These are phyloP conservation scores for Fusarium chaquense DNA, from an alignment of 2,329 filamentous ascomycete species.

Conservation along the genomic window DNA sequence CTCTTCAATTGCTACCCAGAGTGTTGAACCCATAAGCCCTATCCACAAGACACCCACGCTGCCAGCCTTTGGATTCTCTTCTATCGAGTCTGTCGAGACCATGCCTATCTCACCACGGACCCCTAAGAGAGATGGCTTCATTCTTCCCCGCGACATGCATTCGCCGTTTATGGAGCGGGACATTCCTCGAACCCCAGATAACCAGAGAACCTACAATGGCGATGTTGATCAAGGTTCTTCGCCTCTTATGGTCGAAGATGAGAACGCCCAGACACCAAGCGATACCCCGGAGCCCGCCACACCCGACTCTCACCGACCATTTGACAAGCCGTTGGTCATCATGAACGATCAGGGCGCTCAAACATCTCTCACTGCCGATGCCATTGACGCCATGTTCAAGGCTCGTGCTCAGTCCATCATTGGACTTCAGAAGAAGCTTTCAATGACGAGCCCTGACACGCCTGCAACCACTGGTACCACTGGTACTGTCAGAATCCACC, in stretches of 20 bases:
- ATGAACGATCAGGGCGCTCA: slow-evolving; percentile 81
- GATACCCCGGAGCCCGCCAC: slow-evolving; percentile 58
- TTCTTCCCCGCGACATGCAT: slow-evolving; percentile 63
- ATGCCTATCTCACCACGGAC: slow-evolving; percentile 62
- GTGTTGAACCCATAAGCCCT: slow-evolving; percentile 56
- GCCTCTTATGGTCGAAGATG: slow-evolving; percentile 73
- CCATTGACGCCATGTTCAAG: slow-evolving; percentile 81
- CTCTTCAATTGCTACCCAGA: slow-evolving; percentile 54
- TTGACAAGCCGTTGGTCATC: slow-evolving; percentile 59
- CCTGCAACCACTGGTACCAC: slow-evolving; percentile 54
- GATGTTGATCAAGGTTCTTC: slow-evolving; percentile 57
- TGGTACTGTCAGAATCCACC: slow-evolving; percentile 59
- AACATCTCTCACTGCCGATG: slow-evolving; percentile 83
- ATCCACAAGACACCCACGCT: slow-evolving; percentile 38
- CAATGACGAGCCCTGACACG: slow-evolving; percentile 51
- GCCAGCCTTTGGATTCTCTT: slow-evolving; percentile 58
- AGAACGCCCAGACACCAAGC: slow-evolving; percentile 67
- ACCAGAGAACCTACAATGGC: slow-evolving; percentile 57
- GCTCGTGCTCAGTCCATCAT: slow-evolving; percentile 48
- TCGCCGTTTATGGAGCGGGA: slow-evolving; percentile 48
- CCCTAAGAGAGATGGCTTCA: slow-evolving; percentile 67
- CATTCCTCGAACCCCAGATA: slow-evolving; percentile 56
- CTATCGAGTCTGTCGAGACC: slow-evolving; percentile 60
- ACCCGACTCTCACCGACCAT: slow-evolving; percentile 68
- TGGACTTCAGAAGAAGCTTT: slow-evolving; percentile 54